phyloP scores from a whole-genome alignment of 1,139 yeast genomes.

The Protomyces lactucae-debilis region DNA sequence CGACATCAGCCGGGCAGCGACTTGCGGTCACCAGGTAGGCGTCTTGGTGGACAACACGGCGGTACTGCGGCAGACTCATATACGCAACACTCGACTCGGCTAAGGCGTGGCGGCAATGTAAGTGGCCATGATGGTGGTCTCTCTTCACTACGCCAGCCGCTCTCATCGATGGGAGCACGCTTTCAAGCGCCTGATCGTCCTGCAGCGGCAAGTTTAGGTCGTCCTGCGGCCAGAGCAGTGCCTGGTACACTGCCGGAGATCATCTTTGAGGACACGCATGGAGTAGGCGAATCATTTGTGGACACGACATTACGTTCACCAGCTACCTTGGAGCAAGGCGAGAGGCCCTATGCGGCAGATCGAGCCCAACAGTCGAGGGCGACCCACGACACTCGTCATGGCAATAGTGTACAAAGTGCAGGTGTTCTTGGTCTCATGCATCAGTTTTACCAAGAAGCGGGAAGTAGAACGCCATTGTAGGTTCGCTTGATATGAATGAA shows the following conservation, averaged over 20 bases:
- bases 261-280: not conserved
- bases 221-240: not conserved
- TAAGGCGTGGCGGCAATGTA: not conserved
- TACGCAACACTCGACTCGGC: not conserved
- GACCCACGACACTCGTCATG: not conserved
- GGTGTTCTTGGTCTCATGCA: conserved; percentile 25
- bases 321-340: not conserved
- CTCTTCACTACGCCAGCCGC: not conserved
- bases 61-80: not conserved
- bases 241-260: not conserved
- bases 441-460: conserved; percentile 27
- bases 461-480: conserved; percentile 2
- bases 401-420: not conserved
- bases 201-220: not conserved
- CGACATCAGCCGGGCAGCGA: not conserved
- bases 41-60: not conserved
- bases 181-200: not conserved
- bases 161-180: not conserved
- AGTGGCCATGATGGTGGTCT: not conserved
- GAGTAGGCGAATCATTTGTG: conserved; percentile 7
- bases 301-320: conserved; percentile 9
- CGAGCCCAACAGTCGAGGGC: not conserved
- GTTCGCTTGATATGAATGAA: not conserved
- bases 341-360: not conserved
- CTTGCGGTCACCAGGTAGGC: not conserved